Conservation (phyloP, 768 basidiomycete genomes). For the Hortiboletus campestris region DNA sequence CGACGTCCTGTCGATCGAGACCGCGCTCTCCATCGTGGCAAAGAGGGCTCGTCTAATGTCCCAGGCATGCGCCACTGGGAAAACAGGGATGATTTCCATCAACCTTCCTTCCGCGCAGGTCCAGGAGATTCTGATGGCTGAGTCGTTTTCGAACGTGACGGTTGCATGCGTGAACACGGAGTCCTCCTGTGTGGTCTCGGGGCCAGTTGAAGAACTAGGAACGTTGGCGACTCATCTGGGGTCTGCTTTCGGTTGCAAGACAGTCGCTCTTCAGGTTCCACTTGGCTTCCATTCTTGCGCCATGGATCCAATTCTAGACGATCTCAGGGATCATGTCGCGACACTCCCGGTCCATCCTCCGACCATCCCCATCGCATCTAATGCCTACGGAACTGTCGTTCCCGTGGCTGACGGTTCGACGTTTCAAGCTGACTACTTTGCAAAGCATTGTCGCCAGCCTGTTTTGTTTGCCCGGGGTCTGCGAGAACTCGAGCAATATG, state of each 20-base stretch:
- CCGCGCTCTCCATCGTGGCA: conserved; percentile 57
- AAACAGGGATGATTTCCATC: conserved; percentile 64
- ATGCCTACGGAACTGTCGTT: conserved; percentile 53
- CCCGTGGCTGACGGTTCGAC: conserved; percentile 47
- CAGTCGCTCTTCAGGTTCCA: conserved; percentile 47
- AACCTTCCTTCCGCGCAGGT: conserved; percentile 37
- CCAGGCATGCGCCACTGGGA: conserved; percentile 40
- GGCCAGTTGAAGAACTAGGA: conserved; percentile 44
- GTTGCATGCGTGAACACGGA: conserved; percentile 66
- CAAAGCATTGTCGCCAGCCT: conserved; percentile 55
- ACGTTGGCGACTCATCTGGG: conserved; percentile 44
- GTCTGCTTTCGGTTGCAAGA: conserved; percentile 35
- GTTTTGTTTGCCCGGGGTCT: conserved; percentile 55
- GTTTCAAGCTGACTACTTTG: conserved; percentile 53
- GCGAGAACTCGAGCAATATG: conserved; percentile 34
- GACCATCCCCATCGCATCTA: conserved; percentile 60
- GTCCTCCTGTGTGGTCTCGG: conserved; percentile 57
- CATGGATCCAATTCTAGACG: conserved; percentile 56
- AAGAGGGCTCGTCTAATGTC: conserved; percentile 57
- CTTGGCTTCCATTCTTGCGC: conserved; percentile 68
- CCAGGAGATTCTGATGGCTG: conserved; percentile 34
- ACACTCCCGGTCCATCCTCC: conserved; percentile 44
- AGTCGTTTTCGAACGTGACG: conserved; percentile 37
- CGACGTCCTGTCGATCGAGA: conserved; percentile 52
- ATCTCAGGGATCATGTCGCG: conserved; percentile 41